Conservation (phyloP, 78 protist genomes). For the Dictyostelium purpureum region DNA sequence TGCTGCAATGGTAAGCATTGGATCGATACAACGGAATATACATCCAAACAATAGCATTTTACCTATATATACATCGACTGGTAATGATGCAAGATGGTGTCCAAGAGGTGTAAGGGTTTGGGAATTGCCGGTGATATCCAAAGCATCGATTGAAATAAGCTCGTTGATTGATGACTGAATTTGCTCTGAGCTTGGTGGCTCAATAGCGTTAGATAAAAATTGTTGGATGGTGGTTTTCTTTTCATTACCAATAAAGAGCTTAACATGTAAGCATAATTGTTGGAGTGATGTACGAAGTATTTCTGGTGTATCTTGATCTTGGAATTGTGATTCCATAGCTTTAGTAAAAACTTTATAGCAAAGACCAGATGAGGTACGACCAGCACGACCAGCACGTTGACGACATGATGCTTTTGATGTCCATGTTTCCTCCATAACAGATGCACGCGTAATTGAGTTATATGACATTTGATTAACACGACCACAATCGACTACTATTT, state of each 20-base stretch:
- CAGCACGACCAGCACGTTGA: slow-evolving; percentile 95
- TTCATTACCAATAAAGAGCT: slow-evolving; percentile 4
- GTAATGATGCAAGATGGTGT: slow-evolving; percentile 88
- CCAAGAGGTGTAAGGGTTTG: slow-evolving; percentile 87
- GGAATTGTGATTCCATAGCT: slow-evolving; percentile 17
- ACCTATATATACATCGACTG: slow-evolving; percentile 91
- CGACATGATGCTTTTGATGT: slow-evolving; percentile 75
- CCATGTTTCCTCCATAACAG: slow-evolving; percentile 79
- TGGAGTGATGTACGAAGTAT: slow-evolving; percentile 90
- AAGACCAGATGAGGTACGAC: slow-evolving; percentile 89
- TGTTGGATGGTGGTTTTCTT: neutral
- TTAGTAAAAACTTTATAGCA: slow-evolving; percentile 84
- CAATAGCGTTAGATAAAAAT: slow-evolving; percentile 83
- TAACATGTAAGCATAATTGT: slow-evolving; percentile 86
- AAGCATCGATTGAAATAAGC: slow-evolving; percentile 15
- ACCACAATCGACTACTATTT: slow-evolving; percentile 92
- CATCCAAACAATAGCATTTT: slow-evolving; percentile 89
- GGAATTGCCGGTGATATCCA: neutral
- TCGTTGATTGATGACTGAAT: slow-evolving; percentile 41
- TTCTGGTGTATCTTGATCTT: slow-evolving; percentile 87
- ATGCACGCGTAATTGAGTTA: slow-evolving; percentile 69
- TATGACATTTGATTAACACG: slow-evolving; percentile 86
- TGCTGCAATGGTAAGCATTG: slow-evolving; percentile 93
- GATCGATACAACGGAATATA: slow-evolving; percentile 90
- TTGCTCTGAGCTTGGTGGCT: slow-evolving; percentile 75